phyloP scores from a whole-genome alignment of 805 yeast species.

The Ogataea sp. region DNA sequence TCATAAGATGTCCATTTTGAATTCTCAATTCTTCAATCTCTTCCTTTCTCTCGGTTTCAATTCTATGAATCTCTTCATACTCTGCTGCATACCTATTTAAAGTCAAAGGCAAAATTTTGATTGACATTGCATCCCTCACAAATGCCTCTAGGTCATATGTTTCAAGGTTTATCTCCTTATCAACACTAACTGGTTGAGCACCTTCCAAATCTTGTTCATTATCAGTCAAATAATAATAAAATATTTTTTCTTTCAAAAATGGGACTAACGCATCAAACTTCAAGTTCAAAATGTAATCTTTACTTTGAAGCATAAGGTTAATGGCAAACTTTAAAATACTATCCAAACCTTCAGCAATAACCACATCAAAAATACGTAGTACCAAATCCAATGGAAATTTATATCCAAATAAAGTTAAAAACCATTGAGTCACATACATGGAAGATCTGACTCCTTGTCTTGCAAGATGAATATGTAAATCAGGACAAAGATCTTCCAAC shows the following conservation, averaged over 20 bases:
- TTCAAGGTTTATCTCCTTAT: conserved; percentile 14
- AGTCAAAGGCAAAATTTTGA: conserved; percentile 65
- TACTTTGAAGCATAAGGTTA: conserved; percentile 67
- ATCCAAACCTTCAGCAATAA: conserved; percentile 88
- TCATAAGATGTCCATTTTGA: conserved; percentile 64
- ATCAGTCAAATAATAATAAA: conserved; percentile 44
- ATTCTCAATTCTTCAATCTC: conserved; percentile 53
- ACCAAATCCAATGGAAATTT: conserved; percentile 89
- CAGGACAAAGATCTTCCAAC: conserved; percentile 69
- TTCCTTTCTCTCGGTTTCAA: conserved; percentile 56
- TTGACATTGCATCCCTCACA: conserved; percentile 69
- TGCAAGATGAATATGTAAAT: conserved; percentile 62
- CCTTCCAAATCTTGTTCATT: conserved; percentile 1
- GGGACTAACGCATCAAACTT: conserved; percentile 72
- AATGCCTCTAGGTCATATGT: conserved; percentile 62
- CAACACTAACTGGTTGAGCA: conserved; percentile 2
- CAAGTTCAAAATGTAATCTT: conserved; percentile 46
- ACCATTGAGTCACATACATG: conserved; percentile 99
- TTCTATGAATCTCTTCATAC: conserved; percentile 60
- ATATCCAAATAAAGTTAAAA: conserved; percentile 88
- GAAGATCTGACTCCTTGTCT: conserved; percentile 86
- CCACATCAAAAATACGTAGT: conserved; percentile 76
- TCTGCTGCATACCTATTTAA: conserved; percentile 67
- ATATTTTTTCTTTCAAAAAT: conserved; percentile 72
- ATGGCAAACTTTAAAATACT: conserved; percentile 78